phyloP scores from a whole-genome alignment of 2,329 filamentous ascomycete species.

The Xylaria polymorpha region DNA sequence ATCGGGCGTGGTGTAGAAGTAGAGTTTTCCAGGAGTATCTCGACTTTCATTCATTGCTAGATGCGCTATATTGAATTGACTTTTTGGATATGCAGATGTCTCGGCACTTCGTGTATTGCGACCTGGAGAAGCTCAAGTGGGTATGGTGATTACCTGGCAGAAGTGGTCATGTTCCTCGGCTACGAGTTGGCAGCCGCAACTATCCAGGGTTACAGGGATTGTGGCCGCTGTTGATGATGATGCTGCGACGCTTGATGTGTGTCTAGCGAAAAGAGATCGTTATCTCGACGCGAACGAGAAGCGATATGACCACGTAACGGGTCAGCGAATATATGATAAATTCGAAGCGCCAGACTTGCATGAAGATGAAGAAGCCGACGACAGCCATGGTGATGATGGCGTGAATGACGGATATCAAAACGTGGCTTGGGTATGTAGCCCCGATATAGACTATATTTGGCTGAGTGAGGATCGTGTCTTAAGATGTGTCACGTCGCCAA shows the following conservation, averaged over 20 bases:
- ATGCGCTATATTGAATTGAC: constrained; percentile 24
- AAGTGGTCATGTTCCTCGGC: constrained; percentile 69
- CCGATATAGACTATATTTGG: background rate
- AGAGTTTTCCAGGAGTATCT: background rate
- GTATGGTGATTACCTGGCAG: constrained; percentile 77
- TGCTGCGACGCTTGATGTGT: constrained; percentile 64
- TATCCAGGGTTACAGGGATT: constrained; percentile 73
- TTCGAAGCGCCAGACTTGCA: constrained; percentile 79
- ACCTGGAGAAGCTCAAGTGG: constrained; percentile 61
- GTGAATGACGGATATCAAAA: constrained; percentile 70
- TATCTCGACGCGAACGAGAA: constrained; percentile 66
- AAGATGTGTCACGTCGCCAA: background rate
- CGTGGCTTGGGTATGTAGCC: constrained; percentile 59
- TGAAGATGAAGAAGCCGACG: constrained; percentile 70
- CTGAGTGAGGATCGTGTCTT: background rate
- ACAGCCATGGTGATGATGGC: constrained; percentile 53
- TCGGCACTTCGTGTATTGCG: constrained; percentile 63
- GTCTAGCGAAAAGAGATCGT: constrained; percentile 76
- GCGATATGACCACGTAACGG: constrained; percentile 72
- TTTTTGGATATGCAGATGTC: constrained; percentile 44
- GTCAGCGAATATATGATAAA: constrained; percentile 78
- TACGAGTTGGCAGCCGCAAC: constrained; percentile 73
- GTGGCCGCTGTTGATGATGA: constrained; percentile 68
- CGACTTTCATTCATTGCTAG: background rate
- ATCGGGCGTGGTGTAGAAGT: background rate